Evolutionary conservation across 169 alveolate species (phyloP).

Genomic region (Babesia bigemina): DNA sequence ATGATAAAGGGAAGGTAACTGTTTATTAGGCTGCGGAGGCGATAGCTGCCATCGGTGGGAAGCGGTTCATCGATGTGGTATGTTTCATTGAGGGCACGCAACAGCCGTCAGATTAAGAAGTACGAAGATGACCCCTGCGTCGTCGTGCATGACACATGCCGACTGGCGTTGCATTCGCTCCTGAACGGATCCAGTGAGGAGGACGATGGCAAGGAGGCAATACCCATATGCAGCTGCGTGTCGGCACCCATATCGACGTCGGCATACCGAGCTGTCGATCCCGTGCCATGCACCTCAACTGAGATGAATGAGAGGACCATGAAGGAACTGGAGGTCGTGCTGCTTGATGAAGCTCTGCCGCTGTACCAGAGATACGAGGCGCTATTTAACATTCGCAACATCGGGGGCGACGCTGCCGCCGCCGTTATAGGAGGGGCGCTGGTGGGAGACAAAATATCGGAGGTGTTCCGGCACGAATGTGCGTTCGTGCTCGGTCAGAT

Average conservation of each 20-base stretch:
- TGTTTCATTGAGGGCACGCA: constrained; percentile 9
- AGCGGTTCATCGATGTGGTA: constrained; percentile 72
- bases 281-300: constrained; percentile 45
- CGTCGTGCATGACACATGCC: constrained; percentile 64
- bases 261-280: constrained; percentile 69
- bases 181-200: constrained; percentile 13
- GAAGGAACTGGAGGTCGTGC: constrained; percentile 16
- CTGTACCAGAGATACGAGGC: constrained; percentile 77
- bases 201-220: constrained; percentile 3
- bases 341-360: constrained; percentile 40
- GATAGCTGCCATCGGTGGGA: constrained; percentile 78
- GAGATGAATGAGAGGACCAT: constrained; percentile 15
- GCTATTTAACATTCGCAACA: constrained; percentile 75
- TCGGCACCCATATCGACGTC: constrained; percentile 53
- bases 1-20: not conserved
- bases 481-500: constrained; percentile 92
- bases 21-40: constrained; percentile 76
- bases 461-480: constrained; percentile 88
- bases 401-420: constrained; percentile 67
- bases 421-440: constrained; percentile 80
- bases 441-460: constrained; percentile 78
- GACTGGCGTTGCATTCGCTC: constrained; percentile 54
- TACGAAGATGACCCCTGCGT: constrained; percentile 36
- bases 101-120: constrained; percentile 47
- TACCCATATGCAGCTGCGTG: constrained; percentile 22